Base-by-base conservation (phyloP, 2,329 filamentous ascomycete species). In the Alternaria dauci region DNA sequence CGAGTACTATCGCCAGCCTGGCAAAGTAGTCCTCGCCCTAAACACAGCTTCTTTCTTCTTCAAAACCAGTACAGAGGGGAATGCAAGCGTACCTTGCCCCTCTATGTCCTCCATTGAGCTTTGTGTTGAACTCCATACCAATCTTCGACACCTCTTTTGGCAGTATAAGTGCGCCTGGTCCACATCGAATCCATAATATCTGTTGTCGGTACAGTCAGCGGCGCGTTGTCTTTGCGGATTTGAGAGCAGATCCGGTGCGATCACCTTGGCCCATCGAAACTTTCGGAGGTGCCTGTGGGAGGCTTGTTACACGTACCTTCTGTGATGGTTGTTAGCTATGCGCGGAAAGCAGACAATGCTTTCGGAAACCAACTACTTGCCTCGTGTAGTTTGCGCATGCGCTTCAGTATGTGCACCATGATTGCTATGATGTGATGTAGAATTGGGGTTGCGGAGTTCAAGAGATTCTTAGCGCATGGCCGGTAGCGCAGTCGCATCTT, bases 151-250 rank as follows among this genome's bases (percentile, higher is more conserved):
- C 87, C 73, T 92, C 87, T 30, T 88, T 84, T 0, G 94, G 93
- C 25, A 99, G 84, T 67, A 92, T 83, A 20, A 92, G 90, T 43
- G 95, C 93, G 58, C 94, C 95, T 30, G 91, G 89, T 60, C 94
- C 95, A 76, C 91, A 84, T 76, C 90, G 88, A 79, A 98, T 84
- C 73, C 85, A 83, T 66, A 95, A 85, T 52, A 96, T 83, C 91
- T 95, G 63, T 52, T 9, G 8, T 3, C 8, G 9, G 2, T 18
- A 43, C 9, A 14, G 28, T 71, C 55, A 71, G 66, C 42, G 26
- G 20, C 34, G 23, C 38, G 32, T 36, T 5, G 23, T 1, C 5
- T 12, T 56, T 11, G 1, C n/a, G 18, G 36, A 38, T 41, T 42
- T 42, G 39, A 16, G 36, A 43, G 20, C 6, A 9, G 14, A 16